Conservation (phyloP, 352 stramenopile genomes). For the Halophytophthora polymorphica region DNA sequence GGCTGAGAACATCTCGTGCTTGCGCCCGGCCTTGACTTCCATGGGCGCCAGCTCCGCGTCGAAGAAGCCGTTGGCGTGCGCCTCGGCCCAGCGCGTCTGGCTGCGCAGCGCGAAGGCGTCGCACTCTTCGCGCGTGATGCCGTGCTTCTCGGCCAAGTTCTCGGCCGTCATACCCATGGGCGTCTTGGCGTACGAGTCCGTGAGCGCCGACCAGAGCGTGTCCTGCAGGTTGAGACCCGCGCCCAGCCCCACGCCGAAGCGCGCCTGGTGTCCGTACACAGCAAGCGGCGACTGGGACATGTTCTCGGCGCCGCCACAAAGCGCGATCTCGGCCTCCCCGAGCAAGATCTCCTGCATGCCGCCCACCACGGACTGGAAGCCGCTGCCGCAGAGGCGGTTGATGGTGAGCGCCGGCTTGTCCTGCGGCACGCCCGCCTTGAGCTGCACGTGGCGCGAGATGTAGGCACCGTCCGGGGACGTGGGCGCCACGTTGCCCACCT, state of each 20-base stretch:
- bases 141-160: slow-evolving; percentile 96
- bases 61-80: slow-evolving; percentile 91
- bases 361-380: slow-evolving; percentile 96
- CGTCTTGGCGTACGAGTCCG: slow-evolving; percentile 92
- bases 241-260: slow-evolving; percentile 93
- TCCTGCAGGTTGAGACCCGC: slow-evolving; percentile 93
- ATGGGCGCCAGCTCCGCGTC: slow-evolving; percentile 92
- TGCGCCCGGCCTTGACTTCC: slow-evolving; percentile 89
- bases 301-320: slow-evolving; percentile 92
- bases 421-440: slow-evolving; percentile 89
- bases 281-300: slow-evolving; percentile 95
- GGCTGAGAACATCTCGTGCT: slow-evolving; percentile 79
- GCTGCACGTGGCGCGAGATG: slow-evolving; percentile 92
- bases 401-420: slow-evolving; percentile 94
- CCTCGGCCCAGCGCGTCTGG: slow-evolving; percentile 91
- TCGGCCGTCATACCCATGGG: slow-evolving; percentile 99
- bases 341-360: slow-evolving; percentile 90
- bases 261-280: slow-evolving; percentile 89
- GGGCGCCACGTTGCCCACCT: slow-evolving; percentile 97
- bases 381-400: slow-evolving; percentile 96
- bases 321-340: slow-evolving; percentile 85
- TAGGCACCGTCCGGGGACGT: slow-evolving; percentile 93
- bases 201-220: slow-evolving; percentile 96
- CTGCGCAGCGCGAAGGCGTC: slow-evolving; percentile 94
- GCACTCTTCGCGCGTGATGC: slow-evolving; percentile 92